These are phyloP conservation scores for Trichoderma pleuroti DNA, from an alignment of 2,329 filamentous ascomycete genomes.

Conservation along the genomic window DNA sequence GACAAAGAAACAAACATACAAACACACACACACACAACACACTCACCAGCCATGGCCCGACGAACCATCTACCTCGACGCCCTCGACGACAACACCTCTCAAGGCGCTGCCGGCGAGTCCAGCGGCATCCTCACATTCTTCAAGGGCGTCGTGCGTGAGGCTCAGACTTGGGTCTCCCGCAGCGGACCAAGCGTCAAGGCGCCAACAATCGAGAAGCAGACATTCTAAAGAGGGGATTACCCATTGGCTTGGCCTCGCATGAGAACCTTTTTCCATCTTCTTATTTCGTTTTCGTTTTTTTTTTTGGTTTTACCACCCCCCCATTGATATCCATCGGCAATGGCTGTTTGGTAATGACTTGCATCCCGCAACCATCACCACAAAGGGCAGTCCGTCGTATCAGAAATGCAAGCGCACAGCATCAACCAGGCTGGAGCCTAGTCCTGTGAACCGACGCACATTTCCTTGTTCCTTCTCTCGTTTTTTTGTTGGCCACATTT, in stretches of 20 bases:
- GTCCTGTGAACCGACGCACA: not conserved
- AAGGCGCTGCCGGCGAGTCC: not conserved
- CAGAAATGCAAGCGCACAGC: not conserved
- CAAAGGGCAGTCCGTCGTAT: not conserved
- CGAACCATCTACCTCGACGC: constrained; percentile 20
- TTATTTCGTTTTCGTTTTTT: not conserved
- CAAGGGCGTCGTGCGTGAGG: constrained; percentile 15
- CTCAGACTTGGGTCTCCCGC: constrained; percentile 10
- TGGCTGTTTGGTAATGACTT: not conserved
- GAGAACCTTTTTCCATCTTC: not conserved
- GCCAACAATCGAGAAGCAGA: constrained; percentile 16
- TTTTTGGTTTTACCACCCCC: not conserved
- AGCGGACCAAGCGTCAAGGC: constrained; percentile 1
- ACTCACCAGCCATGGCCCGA: constrained; percentile 13
- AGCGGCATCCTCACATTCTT: constrained; percentile 13
- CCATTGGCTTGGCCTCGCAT: not conserved
- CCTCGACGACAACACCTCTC: constrained; percentile 5
- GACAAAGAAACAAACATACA: not conserved
- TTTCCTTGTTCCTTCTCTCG: not conserved
- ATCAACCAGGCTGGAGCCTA: not conserved
- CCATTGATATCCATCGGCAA: not conserved
- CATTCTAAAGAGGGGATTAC: not conserved
- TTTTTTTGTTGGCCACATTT: not conserved
- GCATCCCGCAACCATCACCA: not conserved
- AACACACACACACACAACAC: not conserved